Base-by-base conservation (phyloP, 495 filamentous ascomycete genomes). In the Penicillium diatomitis region DNA sequence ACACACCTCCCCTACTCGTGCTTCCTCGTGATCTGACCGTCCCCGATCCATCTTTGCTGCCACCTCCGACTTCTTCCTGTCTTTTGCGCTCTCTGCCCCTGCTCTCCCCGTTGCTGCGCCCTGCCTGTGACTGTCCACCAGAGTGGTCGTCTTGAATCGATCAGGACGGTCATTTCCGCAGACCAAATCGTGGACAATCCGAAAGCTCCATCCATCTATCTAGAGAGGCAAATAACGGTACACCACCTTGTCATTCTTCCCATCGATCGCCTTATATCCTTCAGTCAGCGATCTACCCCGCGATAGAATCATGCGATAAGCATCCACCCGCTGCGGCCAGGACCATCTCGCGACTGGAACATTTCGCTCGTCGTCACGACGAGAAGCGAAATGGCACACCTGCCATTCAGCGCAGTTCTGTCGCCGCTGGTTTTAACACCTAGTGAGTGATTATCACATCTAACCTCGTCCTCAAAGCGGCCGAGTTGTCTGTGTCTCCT, bases 321-420 rank as follows among this genome's bases (percentile, higher is more conserved):
- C 9, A 58, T 50, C 50, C 46, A 44, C 51, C 51, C 40, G 41
- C 36, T 35, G 42, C 48, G 42, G 57, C 52, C 51, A 54, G 55
- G 60, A 55, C 50, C 55, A 51, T 51, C 52, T 60, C 51, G 60
- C 57, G 54, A 63, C 52, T 43, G 47, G 54, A 20, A 51, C 48
- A 49, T 51, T 49, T 40, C 47, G 46, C 50, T 38, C 52, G 38
- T 44, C 54, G 45, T 47, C 49, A 53, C 52, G 34, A 54, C 44
- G 47, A 48, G 41, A 39, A 53, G 56, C 65, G 67, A 61, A 54
- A 72, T 72, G 69, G 60, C 66, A 60, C 64, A 66, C 20, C 63
- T 60, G 57, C 54, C 65, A 66, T 56, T 53, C 49, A 6, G 65
- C 64, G 60, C 56, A 62, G 60, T 52, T 47, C 52, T 56, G 12